Evolutionary conservation across 2,329 filamentous ascomycete species (phyloP).

Genomic region (Cordyceps fumosorosea): DNA sequence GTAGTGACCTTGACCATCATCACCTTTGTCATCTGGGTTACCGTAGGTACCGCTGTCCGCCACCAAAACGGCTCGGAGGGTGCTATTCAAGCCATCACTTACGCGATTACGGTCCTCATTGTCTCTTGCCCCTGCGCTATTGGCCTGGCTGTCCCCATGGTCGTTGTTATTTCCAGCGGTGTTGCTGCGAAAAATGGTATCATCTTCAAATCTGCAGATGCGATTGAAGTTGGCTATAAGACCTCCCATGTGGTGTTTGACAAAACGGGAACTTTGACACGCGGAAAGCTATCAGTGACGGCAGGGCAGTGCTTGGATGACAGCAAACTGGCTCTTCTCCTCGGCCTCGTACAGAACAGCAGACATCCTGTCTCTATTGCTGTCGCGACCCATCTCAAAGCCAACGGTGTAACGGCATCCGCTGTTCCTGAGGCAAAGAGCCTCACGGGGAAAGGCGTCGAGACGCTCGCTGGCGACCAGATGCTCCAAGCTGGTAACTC

Average conservation of each 20-base stretch:
- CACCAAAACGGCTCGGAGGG: conserved; percentile 40
- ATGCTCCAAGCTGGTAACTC: conserved; percentile 43
- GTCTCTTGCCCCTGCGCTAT: conserved; percentile 77
- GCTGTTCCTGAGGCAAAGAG: conserved; percentile 27
- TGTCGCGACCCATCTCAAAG: conserved; percentile 35
- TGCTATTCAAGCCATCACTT: conserved; percentile 57
- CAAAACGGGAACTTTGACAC: conserved; percentile 72
- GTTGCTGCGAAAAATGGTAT: conserved; percentile 59
- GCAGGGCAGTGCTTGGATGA: conserved; percentile 8
- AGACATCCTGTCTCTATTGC: conserved; percentile 48
- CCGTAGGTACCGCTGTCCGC: conserved; percentile 41
- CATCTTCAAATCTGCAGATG: conserved; percentile 60
- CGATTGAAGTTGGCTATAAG: conserved; percentile 56
- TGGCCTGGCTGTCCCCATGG: conserved; percentile 70
- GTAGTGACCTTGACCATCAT: conserved; percentile 52
- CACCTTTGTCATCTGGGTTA: conserved; percentile 62
- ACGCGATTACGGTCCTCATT: conserved; percentile 64
- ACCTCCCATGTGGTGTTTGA: conserved; percentile 66
- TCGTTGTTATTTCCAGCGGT: conserved; percentile 63
- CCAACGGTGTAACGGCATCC: conserved; percentile 7
- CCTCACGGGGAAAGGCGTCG: conserved; percentile 41
- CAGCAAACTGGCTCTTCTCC: conserved; percentile 17
- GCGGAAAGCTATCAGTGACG: conserved; percentile 43
- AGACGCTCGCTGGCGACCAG: conserved; percentile 24
- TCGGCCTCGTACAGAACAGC: conserved; percentile 32